These are phyloP conservation scores for Penicillium psychrosexuale DNA, from an alignment of 2,329 filamentous ascomycete genomes.

Conservation along the genomic window DNA sequence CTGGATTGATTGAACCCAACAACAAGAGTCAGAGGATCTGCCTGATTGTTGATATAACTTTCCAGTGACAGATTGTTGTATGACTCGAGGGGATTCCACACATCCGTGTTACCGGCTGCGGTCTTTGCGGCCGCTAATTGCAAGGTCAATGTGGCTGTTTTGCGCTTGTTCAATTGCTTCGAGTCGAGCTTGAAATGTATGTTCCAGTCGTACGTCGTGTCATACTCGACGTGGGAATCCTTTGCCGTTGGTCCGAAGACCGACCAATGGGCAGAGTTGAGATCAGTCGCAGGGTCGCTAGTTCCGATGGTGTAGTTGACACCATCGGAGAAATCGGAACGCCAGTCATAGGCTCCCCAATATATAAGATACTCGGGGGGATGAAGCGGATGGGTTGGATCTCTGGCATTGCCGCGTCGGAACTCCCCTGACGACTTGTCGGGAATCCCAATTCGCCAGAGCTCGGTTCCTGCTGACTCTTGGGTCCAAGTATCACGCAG, in stretches of 20 bases:
- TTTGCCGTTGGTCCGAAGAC: constrained; percentile 52
- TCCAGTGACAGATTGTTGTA: constrained; percentile 54
- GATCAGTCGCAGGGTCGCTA: constrained; percentile 48
- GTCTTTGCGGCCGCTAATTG: constrained; percentile 63
- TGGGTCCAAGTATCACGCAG: constrained; percentile 49
- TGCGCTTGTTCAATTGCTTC: constrained; percentile 43
- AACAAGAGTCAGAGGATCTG: constrained; percentile 26
- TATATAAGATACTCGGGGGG: constrained; percentile 61
- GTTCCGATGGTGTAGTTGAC: constrained; percentile 57
- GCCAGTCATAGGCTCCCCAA: constrained; percentile 60
- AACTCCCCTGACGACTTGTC: constrained; percentile 62
- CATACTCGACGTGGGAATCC: constrained; percentile 43
- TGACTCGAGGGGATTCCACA: constrained; percentile 53
- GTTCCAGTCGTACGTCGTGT: constrained; percentile 57
- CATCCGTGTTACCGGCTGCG: constrained; percentile 60
- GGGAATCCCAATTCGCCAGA: constrained; percentile 62
- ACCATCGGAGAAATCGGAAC: constrained; percentile 57
- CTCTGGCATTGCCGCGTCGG: constrained; percentile 54
- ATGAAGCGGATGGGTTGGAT: constrained; percentile 49
- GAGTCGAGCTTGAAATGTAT: constrained; percentile 51
- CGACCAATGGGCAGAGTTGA: constrained; percentile 66
- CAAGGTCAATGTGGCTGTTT: constrained; percentile 57
- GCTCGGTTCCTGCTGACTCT: constrained; percentile 56
- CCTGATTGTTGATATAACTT: constrained; percentile 47
- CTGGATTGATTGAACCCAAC: constrained; percentile 53